Conservation (phyloP, 768 basidiomycete genomes). For the Hericium coralloides region DNA sequence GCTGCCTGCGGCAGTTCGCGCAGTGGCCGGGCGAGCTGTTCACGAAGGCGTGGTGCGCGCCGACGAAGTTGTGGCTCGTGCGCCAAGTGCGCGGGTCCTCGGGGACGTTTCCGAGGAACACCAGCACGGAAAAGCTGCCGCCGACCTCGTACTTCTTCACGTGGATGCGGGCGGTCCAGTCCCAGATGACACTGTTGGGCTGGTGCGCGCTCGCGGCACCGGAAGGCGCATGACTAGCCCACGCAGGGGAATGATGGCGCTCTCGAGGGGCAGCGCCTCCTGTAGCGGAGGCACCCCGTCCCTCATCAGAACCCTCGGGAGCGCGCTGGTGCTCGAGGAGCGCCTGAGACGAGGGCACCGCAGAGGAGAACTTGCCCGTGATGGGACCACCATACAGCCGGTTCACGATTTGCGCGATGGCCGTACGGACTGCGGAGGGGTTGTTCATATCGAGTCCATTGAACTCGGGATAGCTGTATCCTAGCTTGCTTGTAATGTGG, state of each 20-base stretch:
- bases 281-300: slow-evolving; percentile 6
- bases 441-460: slow-evolving; percentile 27
- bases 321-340: not conserved
- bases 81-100: slow-evolving; percentile 30
- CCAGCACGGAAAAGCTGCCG: slow-evolving; percentile 32
- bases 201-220: not conserved
- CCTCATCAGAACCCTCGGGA: not conserved
- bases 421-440: slow-evolving; percentile 17
- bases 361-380: not conserved
- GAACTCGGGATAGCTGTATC: slow-evolving; percentile 47
- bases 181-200: slow-evolving; percentile 9
- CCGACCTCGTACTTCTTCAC: slow-evolving; percentile 36
- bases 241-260: slow-evolving; percentile 1
- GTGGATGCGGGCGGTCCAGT: slow-evolving; percentile 36
- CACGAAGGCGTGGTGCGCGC: slow-evolving; percentile 36
- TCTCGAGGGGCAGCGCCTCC: not conserved
- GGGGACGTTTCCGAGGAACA: slow-evolving; percentile 39
- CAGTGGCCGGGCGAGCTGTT: slow-evolving; percentile 26
- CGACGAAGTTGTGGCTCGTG: slow-evolving; percentile 28
- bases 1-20: slow-evolving; percentile 29
- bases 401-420: slow-evolving; percentile 28
- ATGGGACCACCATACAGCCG: slow-evolving; percentile 24
- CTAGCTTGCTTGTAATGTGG: slow-evolving; percentile 23
- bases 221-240: not conserved
- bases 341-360: not conserved